Base-by-base conservation (phyloP, 768 basidiomycete genomes). In the Baorangia bicolor region DNA sequence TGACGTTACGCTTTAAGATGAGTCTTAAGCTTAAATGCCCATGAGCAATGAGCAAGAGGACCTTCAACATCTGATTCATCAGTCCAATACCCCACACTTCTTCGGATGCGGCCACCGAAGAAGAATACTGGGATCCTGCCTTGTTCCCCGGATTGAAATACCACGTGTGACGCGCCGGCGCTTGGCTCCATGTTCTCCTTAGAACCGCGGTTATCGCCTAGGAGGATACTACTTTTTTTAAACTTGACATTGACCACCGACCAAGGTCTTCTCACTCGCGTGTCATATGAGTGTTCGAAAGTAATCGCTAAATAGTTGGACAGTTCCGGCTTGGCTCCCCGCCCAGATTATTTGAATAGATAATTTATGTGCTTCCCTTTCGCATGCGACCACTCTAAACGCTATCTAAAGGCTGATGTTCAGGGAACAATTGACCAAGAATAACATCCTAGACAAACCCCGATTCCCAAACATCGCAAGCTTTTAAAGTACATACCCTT, bases 381-480 rank as follows among this genome's bases (percentile, higher is more conserved):
- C 57, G 31, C 60, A 50, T 56, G 44, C 39, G 18, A 51, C 46
- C 37, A 25, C 51, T 57, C 50, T 47, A 63, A 58, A 63, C 11
- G 40, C 53, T 53, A 65, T 46, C 55, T 27, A 37, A 56, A 59
- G 42, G 40, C 25, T 45, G 49, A 35, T 28, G 5, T 27, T 20
- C 18, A 49, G 33, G 47, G 50, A 53, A 58, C 39, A 28, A 30
- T 41, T 21, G 41, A 8, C 51, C 44, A 41, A 28, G 33, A 49
- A 55, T 30, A 38, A 40, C 30, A 39, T 23, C 44, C 39, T 2
- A 2, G 10, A 52, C 38, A 30, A 28, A 31, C 21, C 20, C 33
- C 28, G 41, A 31, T 44, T 57, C 47, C 49, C 61, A 59, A 39
- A 44, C 37, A 8, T 18, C 27, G 23, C 63, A 27, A 40, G 20